Conservation (phyloP, 1,284 basidiomycete genomes). For the Megacollybia platyphylla region DNA sequence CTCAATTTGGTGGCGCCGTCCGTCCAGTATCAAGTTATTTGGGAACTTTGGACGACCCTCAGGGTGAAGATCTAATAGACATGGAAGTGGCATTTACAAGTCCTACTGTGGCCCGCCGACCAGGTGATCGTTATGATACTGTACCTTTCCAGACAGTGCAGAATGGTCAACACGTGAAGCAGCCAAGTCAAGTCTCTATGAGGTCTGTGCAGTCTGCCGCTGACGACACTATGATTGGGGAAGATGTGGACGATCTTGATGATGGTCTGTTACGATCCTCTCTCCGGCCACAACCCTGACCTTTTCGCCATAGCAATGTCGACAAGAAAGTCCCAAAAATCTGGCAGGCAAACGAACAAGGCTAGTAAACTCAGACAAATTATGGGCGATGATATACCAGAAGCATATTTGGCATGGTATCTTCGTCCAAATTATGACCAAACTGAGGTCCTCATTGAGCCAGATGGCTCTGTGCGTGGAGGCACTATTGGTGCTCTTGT, state of each 20-base stretch:
- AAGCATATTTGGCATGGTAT: slow-evolving; percentile 50
- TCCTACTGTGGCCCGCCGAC: slow-evolving; percentile 2
- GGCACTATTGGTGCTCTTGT: slow-evolving; percentile 82
- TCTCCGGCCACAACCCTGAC: background rate
- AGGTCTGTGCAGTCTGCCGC: background rate
- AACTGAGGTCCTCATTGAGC: slow-evolving; percentile 75
- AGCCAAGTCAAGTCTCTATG: background rate
- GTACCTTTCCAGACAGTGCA: background rate
- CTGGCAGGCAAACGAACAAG: background rate
- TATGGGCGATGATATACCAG: slow-evolving; percentile 60
- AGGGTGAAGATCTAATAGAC: slow-evolving; percentile 48
- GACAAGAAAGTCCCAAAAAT: background rate
- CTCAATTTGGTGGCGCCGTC: slow-evolving; percentile 25
- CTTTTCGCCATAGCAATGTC: background rate
- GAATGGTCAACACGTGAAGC: background rate
- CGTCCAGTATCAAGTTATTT: slow-evolving; percentile 20
- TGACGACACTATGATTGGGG: background rate
- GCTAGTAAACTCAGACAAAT: slow-evolving; percentile 59
- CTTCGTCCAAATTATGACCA: slow-evolving; percentile 71
- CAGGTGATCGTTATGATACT: background rate
- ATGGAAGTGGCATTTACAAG: slow-evolving; percentile 40
- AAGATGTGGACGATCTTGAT: background rate
- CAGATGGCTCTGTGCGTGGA: slow-evolving; percentile 74
- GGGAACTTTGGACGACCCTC: slow-evolving; percentile 14
- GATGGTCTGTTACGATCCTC: background rate